These are phyloP conservation scores for Leishmania lainsoni DNA, from an alignment of 208 protist species.

Conservation along the genomic window DNA sequence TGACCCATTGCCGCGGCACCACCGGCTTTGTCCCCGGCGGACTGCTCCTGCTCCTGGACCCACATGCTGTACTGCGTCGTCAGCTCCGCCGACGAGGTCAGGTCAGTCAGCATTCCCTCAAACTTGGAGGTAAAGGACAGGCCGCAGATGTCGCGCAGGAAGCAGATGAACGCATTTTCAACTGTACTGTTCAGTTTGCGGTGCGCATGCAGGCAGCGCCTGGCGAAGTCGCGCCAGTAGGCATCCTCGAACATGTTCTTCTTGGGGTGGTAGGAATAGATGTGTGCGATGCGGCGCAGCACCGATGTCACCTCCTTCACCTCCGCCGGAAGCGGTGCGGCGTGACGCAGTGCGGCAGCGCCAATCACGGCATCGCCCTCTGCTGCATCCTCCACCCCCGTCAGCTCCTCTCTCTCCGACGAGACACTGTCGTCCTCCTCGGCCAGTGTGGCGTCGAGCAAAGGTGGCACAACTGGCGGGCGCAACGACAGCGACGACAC, in stretches of 20 bases:
- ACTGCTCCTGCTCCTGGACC: constrained; percentile 18
- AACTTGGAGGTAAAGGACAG: constrained; percentile 93
- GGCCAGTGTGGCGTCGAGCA: not conserved
- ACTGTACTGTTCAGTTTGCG: constrained; percentile 74
- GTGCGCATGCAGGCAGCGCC: constrained; percentile 89
- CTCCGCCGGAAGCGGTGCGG: constrained; percentile 20
- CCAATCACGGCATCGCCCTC: not conserved
- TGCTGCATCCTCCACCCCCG: not conserved
- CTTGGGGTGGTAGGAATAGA: constrained; percentile 91
- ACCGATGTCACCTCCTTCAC: constrained; percentile 29
- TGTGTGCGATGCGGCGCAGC: constrained; percentile 47
- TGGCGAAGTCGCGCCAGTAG: constrained; percentile 95
- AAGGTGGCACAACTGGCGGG: not conserved
- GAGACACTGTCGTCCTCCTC: constrained; percentile 1
- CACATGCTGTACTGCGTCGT: constrained; percentile 49
- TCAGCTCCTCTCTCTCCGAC: not conserved
- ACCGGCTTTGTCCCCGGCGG: not conserved
- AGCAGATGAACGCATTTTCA: constrained; percentile 92
- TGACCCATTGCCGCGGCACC: constrained; percentile 2
- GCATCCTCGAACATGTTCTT: constrained; percentile 97
- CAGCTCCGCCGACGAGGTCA: constrained; percentile 39
- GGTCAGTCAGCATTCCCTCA: constrained; percentile 94
- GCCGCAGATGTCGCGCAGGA: constrained; percentile 95
- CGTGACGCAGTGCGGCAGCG: constrained; percentile 23
- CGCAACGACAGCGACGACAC: not conserved